Evolutionary conservation across 2,329 filamentous ascomycete genomes (phyloP).

Genomic region (Cyphellophora attinorum): DNA sequence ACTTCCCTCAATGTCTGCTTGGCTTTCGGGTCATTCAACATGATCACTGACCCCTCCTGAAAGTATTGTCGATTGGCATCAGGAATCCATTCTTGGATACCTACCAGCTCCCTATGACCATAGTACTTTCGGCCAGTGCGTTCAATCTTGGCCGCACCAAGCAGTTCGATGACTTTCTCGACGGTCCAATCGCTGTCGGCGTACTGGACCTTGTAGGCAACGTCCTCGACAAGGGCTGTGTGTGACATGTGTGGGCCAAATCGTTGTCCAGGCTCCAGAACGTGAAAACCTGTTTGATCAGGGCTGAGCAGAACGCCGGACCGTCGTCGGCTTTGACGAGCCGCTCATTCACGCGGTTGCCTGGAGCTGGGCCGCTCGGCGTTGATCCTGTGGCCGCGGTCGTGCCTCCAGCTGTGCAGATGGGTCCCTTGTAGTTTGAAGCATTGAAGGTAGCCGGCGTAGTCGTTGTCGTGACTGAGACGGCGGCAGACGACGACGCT

Average conservation of each 20-base stretch:
- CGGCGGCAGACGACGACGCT: conserved; percentile 4
- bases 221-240: conserved; percentile 14
- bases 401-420: background rate
- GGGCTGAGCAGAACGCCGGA: conserved; percentile 37
- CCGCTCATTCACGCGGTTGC: conserved; percentile 17
- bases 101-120: conserved; percentile 22
- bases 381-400: background rate
- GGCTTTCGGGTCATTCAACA: conserved; percentile 40
- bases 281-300: conserved; percentile 51
- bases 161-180: conserved; percentile 47
- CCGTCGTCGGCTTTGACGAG: conserved; percentile 49
- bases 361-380: conserved; percentile 3
- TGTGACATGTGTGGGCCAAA: background rate
- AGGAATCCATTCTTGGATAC: conserved; percentile 47
- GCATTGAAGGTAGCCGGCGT: conserved; percentile 5
- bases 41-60: conserved; percentile 46
- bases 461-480: conserved; percentile 7
- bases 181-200: conserved; percentile 46
- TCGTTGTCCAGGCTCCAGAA: conserved; percentile 39
- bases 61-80: conserved; percentile 49
- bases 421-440: background rate
- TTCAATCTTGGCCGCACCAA: conserved; percentile 43
- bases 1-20: conserved; percentile 44
- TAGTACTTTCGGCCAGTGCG: background rate
- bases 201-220: conserved; percentile 41